phyloP scores from a whole-genome alignment of 78 protist genomes.

The Polysphondylium violaceum region DNA sequence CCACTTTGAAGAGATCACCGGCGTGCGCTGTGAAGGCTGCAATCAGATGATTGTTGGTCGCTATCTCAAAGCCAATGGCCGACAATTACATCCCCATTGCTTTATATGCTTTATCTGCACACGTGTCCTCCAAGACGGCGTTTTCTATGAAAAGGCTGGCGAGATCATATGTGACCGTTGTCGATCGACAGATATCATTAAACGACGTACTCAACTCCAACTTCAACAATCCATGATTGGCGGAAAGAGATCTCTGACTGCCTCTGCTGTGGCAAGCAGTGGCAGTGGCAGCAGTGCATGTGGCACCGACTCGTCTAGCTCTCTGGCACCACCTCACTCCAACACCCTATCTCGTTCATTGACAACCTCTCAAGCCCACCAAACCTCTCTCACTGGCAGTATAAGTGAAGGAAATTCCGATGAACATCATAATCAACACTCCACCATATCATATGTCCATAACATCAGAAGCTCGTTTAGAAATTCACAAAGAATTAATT shows the following conservation, averaged over 20 bases:
- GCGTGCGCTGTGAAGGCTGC: constrained; percentile 22
- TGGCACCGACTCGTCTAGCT: not conserved
- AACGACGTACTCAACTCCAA: constrained; percentile 62
- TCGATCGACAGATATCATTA: constrained; percentile 44
- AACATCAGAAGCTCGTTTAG: constrained; percentile 9
- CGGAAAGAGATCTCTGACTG: not conserved
- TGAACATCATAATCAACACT: not conserved
- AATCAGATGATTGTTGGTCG: constrained; percentile 43
- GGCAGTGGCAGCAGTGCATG: not conserved
- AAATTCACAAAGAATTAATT: constrained; percentile 32
- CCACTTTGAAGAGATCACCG: constrained; percentile 54
- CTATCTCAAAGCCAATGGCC: constrained; percentile 54
- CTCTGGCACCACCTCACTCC: not conserved
- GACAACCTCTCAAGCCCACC: not conserved
- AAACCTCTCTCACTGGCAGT: not conserved
- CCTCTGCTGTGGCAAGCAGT: not conserved
- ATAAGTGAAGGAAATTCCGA: not conserved
- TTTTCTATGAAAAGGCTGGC: constrained; percentile 29
- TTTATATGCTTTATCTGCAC: constrained; percentile 38
- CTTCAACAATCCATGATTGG: constrained; percentile 42
- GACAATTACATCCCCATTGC: constrained; percentile 46
- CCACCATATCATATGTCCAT: not conserved
- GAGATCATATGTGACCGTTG: constrained; percentile 34
- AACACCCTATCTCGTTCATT: not conserved
- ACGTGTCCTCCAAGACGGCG: constrained; percentile 37